These are phyloP conservation scores for Ophiostoma perfectum DNA, from an alignment of 2,329 filamentous ascomycete genomes.

Conservation along the genomic window DNA sequence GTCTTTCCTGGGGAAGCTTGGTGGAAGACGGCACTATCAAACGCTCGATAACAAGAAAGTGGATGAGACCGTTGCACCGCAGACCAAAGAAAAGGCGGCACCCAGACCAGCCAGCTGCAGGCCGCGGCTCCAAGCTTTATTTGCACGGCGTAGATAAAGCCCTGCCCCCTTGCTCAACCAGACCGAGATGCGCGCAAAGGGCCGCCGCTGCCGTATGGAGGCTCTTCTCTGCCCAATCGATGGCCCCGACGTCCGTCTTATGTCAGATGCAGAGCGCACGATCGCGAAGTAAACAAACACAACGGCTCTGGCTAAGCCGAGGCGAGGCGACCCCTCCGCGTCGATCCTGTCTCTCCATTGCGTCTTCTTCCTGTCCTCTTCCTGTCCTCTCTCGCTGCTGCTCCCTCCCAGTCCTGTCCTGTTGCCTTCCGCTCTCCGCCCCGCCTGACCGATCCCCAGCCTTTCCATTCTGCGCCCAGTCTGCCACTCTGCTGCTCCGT, in stretches of 20 bases:
- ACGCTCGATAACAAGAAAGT: neutral
- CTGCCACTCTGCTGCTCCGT: neutral
- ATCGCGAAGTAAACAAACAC: slow-evolving; percentile 27
- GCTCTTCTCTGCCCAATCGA: no score
- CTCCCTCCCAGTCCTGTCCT: neutral
- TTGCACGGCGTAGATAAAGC: no score
- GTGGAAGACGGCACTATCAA: neutral
- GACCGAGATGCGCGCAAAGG: no score
- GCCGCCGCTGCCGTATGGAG: no score
- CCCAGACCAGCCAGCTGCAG: no score
- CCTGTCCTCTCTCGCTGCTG: neutral
- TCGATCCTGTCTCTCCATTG: neutral
- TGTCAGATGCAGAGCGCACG: slow-evolving; percentile 8
- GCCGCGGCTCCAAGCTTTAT: no score
- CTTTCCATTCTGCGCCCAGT: neutral
- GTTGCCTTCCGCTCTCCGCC: neutral
- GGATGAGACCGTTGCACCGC: neutral
- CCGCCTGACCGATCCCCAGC: neutral
- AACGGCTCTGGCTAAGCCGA: neutral
- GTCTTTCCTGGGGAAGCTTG: neutral
- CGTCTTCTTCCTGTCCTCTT: neutral
- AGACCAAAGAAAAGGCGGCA: no score
- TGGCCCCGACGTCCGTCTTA: neutral
- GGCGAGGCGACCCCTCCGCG: neutral
- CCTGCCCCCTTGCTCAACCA: no score